Conservation (phyloP, 2,329 filamentous ascomycete species). For the Hypoxylon sp. region DNA sequence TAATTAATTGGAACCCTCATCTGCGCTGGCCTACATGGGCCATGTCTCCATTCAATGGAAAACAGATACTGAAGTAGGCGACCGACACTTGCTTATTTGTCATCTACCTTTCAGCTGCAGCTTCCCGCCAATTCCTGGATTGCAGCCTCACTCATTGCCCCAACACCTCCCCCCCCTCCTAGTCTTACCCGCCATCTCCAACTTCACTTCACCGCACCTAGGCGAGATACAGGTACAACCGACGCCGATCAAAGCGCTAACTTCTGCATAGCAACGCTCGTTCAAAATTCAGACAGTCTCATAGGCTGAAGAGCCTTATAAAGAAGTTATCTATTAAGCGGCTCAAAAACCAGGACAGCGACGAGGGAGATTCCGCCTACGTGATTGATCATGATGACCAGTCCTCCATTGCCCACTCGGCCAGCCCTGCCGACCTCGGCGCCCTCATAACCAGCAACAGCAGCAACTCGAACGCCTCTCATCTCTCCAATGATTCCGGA, state of each 20-base stretch:
- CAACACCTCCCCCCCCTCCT: neutral
- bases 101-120: neutral
- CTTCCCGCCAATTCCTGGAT: neutral
- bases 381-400: conserved; percentile 32
- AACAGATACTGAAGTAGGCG: conserved; percentile 35
- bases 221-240: neutral
- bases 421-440: conserved; percentile 19
- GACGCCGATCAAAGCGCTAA: conserved; percentile 12
- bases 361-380: conserved; percentile 14
- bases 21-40: neutral
- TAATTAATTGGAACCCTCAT: conserved; percentile 22
- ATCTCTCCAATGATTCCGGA: neutral
- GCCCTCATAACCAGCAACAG: conserved; percentile 17
- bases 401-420: conserved; percentile 29
- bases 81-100: neutral
- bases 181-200: neutral
- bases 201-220: conserved; percentile 1
- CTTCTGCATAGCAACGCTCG: conserved; percentile 31
- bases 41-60: conserved; percentile 38
- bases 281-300: conserved; percentile 25
- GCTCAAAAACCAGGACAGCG: conserved; percentile 14
- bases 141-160: neutral
- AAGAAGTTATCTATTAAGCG: conserved; percentile 35
- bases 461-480: conserved; percentile 15
- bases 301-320: conserved; percentile 29